These are phyloP conservation scores for Schrenkiella parvula DNA, from an alignment of 345 rosid species.

Conservation along the genomic window DNA sequence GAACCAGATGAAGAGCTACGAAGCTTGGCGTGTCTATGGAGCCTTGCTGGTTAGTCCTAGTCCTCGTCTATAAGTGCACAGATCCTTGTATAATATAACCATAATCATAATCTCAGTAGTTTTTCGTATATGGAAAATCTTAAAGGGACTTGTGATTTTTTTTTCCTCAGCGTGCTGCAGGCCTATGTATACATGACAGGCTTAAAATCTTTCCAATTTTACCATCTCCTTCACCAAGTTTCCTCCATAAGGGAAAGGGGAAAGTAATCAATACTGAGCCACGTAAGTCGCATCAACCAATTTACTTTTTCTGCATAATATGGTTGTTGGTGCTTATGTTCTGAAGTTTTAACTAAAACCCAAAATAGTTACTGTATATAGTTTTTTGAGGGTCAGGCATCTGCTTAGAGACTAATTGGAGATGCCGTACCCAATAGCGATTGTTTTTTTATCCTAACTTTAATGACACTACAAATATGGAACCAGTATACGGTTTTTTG, in stretches of 20 bases:
- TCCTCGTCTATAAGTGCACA: background rate
- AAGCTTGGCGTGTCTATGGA: slow-evolving; percentile 94
- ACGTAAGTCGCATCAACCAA: slow-evolving; percentile 39
- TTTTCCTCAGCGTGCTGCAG: slow-evolving; percentile 64
- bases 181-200: slow-evolving; percentile 60
- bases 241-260: slow-evolving; percentile 43
- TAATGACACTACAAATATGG: background rate
- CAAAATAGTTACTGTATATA: background rate
- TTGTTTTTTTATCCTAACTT: background rate
- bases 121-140: slow-evolving; percentile 2
- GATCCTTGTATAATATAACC: background rate
- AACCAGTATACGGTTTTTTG: no score
- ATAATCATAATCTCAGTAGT: background rate
- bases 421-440: background rate
- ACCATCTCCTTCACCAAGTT: slow-evolving; percentile 47
- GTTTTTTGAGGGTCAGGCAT: background rate
- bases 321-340: background rate
- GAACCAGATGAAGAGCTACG: slow-evolving; percentile 82
- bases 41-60: slow-evolving; percentile 69
- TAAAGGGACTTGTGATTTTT: background rate
- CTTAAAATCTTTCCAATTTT: slow-evolving; percentile 69
- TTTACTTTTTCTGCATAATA: background rate
- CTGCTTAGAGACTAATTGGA: background rate
- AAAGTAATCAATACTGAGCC: slow-evolving; percentile 37
- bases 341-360: background rate